Base-by-base conservation (phyloP, 495 filamentous ascomycete genomes). In the Chaetomium tenue region DNA sequence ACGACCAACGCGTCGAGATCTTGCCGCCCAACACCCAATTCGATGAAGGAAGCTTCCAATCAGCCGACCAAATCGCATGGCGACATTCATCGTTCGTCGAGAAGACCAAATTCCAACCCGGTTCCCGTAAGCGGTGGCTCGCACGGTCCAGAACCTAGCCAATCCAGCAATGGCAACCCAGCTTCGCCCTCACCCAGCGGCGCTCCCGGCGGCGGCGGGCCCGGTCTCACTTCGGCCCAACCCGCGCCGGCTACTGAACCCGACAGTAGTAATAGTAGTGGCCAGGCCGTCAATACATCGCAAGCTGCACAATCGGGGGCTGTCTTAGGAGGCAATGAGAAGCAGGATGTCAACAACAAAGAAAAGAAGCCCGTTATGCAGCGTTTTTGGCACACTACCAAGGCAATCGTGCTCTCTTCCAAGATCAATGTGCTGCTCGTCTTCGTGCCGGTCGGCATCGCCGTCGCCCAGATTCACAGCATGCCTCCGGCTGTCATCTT, bases 361-460 rank as follows among this genome's bases (percentile, higher is more conserved):
- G 8, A 9, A 23, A 67, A 70, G 58, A 33, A 30, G 40, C 63
- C 52, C 52, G 52, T 68, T n/a, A 20, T 65, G 37, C 48, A 76
- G 59, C 79, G 84, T 59, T 85, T 87, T 63, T 81, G 72, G 68
- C 47, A 63, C 47, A 79, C 81, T 58, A 72, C 77, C 51, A 86
- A 82, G 74, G 68, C 79, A 44, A 81, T 87, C 64, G 57, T 90
- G 39, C 74, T 86, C 44, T 79, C 82, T 48, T 91, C 87, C 79
- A 90, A 86, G 83, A 75, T 94, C 75, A 93, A 94, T 74, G 66
- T 89, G 26, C 82, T 92, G 65, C 78, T 94, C 65, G 75, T 92
- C 50, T 92, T 91, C 72, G 90, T 94, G 9, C 91, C 91, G 0
- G 79, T 88, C 60, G 91, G 89, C 64, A 92, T 94, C 62, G 86